Base-by-base conservation (phyloP, 306 rosid species). In the Leucaena leucocephala region DNA sequence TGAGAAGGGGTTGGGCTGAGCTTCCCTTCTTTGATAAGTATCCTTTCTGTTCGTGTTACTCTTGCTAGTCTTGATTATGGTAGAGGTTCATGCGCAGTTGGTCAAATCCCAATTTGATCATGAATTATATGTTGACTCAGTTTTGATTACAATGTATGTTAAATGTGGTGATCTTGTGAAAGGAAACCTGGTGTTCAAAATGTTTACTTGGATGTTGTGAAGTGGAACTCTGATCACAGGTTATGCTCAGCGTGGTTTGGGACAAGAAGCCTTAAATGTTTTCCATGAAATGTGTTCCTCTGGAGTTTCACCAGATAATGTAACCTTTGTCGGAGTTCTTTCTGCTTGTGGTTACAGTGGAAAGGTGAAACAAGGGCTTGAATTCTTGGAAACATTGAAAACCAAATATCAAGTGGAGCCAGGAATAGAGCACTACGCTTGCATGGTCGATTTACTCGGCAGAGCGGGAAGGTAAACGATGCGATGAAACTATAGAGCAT, bases 221-320 rank as follows among this genome's bases (percentile, higher is more conserved):
- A 87, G 91, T 89, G 93, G 93, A 89, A 87, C 81, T 85, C 93
- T 49, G 77, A 85, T 89, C 80, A 83, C 93, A 0, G 93, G 93
- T 75, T 87, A 87, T 87, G 86, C 93, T 21, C 91, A 89, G 35
- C 91, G 87, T 84, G 93, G 91, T 45, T 78, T 89, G 83, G 91
- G 85, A 58, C 85, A 85, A 59, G 87, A 84, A 48, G 89, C 89
- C 68, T 82, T 87, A 69, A 58, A 80, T 80, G 80, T 85, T 75
- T 89, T 89, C 74, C 45, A 36, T 71, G 83, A 85, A 6, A 89
- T 89, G 93, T 85, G 84, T 82, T 77, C 85, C 68, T 84, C 40
- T 54, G 85, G 87, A 75, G 39, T 84, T 82, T 67, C 12, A 5
- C 91, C 89, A 0, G 89, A 85, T 27, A 86, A 82, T 82, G 86